Percentiles rank a stretch among this genome's conserved stretches.
These are phyloP conservation scores for Fusarium mangiferae DNA, from an alignment of 2,329 filamentous ascomycete species.

Conservation along the genomic window DNA sequence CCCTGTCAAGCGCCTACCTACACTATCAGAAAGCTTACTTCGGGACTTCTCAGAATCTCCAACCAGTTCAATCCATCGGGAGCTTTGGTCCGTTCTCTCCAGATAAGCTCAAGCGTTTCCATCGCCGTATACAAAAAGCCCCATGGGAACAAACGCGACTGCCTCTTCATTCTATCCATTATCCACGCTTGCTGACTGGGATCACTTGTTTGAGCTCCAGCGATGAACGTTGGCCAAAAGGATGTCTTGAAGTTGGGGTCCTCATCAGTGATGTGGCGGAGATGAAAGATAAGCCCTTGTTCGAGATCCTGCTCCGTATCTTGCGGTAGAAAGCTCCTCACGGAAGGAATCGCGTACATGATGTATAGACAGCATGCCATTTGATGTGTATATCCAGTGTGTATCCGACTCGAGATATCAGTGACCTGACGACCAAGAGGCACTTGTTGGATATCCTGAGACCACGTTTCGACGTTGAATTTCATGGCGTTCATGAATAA, in stretches of 20 bases:
- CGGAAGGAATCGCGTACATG: background rate
- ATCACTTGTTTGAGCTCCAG: conserved; percentile 8
- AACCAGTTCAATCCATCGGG: background rate
- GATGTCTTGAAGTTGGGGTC: conserved; percentile 23
- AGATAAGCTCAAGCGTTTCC: conserved; percentile 8
- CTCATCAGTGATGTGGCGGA: background rate
- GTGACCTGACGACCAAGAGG: conserved; percentile 8
- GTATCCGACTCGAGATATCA: conserved; percentile 4
- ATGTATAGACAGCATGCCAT: conserved; percentile 12
- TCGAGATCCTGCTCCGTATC: background rate
- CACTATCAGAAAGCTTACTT: conserved; percentile 6
- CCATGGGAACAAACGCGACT: background rate
- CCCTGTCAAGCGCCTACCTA: background rate
- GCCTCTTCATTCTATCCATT: background rate
- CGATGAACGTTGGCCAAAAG: conserved; percentile 13
- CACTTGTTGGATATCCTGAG: background rate
- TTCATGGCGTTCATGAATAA: conserved; percentile 4
- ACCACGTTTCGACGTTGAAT: conserved; percentile 8
- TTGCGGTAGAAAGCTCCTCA: background rate
- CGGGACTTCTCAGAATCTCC: conserved; percentile 9
- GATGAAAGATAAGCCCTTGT: background rate
- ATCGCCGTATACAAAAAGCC: conserved; percentile 18
- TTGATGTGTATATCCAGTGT: conserved; percentile 10
- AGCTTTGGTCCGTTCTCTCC: background rate
- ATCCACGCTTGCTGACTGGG: background rate